Base-by-base conservation (phyloP, 768 basidiomycete species). In the Coprinopsis sp. region DNA sequence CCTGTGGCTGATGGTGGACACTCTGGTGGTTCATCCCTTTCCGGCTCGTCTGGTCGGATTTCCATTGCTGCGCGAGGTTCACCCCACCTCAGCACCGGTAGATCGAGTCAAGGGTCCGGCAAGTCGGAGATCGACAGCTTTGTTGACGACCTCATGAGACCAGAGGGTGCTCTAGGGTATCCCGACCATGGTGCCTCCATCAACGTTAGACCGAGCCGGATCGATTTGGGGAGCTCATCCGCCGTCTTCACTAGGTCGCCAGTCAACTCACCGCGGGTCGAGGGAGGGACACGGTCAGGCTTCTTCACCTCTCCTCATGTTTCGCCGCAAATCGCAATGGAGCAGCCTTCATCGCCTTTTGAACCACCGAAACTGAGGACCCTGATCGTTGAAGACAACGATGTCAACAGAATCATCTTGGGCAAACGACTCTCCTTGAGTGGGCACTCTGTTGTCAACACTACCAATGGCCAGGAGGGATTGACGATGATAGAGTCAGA, bases 381-480 rank as follows among this genome's bases (percentile, higher is more conserved):
- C 3, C 60, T 87, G 7, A 75, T 87, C 22, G 85, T 87, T 8
- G 85, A 88, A 81, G 84, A 87, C 55, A 84, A 90, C 54, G 72
- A 77, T 34, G 79, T 90, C 56, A 91, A 91, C 58, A 78, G 81
- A 7, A 74, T 68, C 39, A 80, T 91, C 18, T 70, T 91, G 1
- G 72, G 73, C 6, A 87, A 87, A 58, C 73, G 87, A 11, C 68
- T 92, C 39, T 68, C 70, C 12, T 66, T 79, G 51, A 82, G 81
- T 54, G 84, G 82, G 0, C 84, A 90, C 51, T 70, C 60, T 11
- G 84, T 89, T 4, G 66, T 80, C 8, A 75, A 76, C 44, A 78
- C 79, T 1, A 80, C 76, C 1, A 88, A 92, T 57, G 88, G 90
- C 3, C 85, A 85, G 60, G 86, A 89, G 55, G 81, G 78, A 1